Percentiles rank a stretch among this genome's conserved stretches.
Evolutionary conservation across 108 stramenopile species (phyloP).

Genomic region (Skeletonema menzelii): DNA sequence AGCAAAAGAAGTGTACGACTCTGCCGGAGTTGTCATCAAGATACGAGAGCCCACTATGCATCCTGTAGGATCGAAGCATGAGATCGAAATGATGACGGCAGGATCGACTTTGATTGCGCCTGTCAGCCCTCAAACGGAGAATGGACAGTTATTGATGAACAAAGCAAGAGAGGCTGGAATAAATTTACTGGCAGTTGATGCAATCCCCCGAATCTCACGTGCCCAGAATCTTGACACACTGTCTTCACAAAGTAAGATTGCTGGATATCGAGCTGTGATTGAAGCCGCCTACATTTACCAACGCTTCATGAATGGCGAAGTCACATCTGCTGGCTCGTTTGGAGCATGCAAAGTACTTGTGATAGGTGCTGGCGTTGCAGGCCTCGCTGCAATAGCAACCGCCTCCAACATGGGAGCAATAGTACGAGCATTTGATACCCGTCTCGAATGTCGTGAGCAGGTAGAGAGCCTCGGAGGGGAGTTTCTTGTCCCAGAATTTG

Average conservation of each 20-base stretch:
- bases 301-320: constrained; percentile 84
- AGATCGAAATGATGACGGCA: constrained; percentile 58
- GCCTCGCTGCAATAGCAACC: constrained; percentile 84
- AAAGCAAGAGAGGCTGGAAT: constrained; percentile 41
- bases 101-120: constrained; percentile 75
- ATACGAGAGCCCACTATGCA: constrained; percentile 65
- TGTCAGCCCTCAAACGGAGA: constrained; percentile 55
- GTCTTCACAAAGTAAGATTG: constrained; percentile 88
- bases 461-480: constrained; percentile 87
- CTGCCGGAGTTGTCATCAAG: constrained; percentile 56
- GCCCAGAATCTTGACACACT: constrained; percentile 84
- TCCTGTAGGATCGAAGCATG: constrained; percentile 57
- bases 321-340: constrained; percentile 89
- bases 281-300: constrained; percentile 82
- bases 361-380: constrained; percentile 90
- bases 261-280: constrained; percentile 90
- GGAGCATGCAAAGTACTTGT: constrained; percentile 86
- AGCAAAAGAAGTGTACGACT: constrained; percentile 52
- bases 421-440: constrained; percentile 87
- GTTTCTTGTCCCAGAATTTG: constrained; percentile 69
- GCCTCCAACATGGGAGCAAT: constrained; percentile 90
- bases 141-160: constrained; percentile 60
- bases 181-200: constrained; percentile 66
- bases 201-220: constrained; percentile 76
- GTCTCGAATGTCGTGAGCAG: constrained; percentile 88